A percentile compares a stretch with the other conserved stretches of the same genome.
These are phyloP conservation scores for Cynanchum wilfordii DNA, from an alignment of 257 asterid species.

Conservation along the genomic window DNA sequence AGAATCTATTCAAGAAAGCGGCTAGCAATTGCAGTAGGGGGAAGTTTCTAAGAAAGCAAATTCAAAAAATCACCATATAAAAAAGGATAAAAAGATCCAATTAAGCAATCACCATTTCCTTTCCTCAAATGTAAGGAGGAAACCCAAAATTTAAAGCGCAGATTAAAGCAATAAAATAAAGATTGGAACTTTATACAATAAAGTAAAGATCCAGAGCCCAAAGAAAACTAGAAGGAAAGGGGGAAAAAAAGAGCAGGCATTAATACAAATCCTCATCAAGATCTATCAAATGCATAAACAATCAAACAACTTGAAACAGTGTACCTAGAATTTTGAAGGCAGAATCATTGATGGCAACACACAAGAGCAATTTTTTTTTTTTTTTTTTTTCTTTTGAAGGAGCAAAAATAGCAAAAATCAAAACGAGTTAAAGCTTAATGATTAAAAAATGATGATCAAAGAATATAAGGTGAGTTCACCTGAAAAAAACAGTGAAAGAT, in stretches of 20 bases:
- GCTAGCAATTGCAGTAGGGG: background rate
- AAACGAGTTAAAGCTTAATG: constrained; percentile 13
- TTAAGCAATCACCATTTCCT: background rate
- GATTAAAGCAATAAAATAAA: constrained; percentile 17
- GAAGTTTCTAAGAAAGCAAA: background rate
- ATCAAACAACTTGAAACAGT: constrained; percentile 12
- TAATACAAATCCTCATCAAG: background rate
- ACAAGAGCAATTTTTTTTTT: background rate
- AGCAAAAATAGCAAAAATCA: constrained; percentile 10
- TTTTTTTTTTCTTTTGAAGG: background rate
- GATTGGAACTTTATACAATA: constrained; percentile 8
- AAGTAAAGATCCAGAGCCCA: constrained; percentile 11
- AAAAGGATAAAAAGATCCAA: background rate
- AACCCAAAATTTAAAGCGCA: background rate
- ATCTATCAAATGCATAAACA: constrained; percentile 17
- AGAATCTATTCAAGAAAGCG: background rate
- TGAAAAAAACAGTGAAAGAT: constrained; percentile 5
- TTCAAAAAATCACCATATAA: background rate
- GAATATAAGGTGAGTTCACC: constrained; percentile 20
- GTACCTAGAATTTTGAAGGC: constrained; percentile 10
- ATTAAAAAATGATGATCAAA: constrained; percentile 29
- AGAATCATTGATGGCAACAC: constrained; percentile 5
- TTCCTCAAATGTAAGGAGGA: background rate
- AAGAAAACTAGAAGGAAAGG: background rate
- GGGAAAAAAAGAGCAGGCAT: background rate